A percentile compares a stretch with the other conserved stretches of the same genome.
Evolutionary conservation across 768 basidiomycete species (phyloP).

Genomic region (Pleurotus eryngii): DNA sequence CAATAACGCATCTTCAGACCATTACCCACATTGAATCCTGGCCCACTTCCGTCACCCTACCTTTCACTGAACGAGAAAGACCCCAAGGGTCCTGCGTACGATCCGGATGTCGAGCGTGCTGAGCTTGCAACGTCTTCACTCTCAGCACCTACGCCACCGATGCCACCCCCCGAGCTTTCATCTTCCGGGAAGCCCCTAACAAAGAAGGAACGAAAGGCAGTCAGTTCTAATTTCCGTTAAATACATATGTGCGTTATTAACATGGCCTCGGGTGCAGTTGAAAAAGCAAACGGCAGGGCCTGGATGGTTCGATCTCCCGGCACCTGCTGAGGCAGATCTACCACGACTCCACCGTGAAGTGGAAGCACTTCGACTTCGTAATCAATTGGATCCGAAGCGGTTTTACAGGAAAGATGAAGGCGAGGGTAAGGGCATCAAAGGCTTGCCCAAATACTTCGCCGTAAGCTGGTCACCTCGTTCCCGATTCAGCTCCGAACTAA

Average conservation of each 20-base stretch:
- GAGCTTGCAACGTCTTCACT: constrained; percentile 48
- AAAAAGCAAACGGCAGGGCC: constrained; percentile 72
- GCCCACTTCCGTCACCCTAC: constrained; percentile 60
- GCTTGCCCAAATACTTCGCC: constrained; percentile 87
- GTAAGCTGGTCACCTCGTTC: constrained; percentile 39
- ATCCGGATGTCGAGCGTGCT: constrained; percentile 57
- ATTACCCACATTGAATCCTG: constrained; percentile 65
- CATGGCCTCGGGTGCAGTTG: constrained; percentile 36
- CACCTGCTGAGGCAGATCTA: constrained; percentile 75
- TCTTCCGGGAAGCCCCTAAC: constrained; percentile 66
- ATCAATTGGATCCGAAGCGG: constrained; percentile 88
- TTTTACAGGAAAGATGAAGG: constrained; percentile 88
- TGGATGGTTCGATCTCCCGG: constrained; percentile 87
- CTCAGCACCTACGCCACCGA: constrained; percentile 55
- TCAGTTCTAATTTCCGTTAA: constrained; percentile 25
- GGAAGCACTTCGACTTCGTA: constrained; percentile 80
- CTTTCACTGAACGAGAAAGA: constrained; percentile 48
- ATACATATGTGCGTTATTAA: no score
- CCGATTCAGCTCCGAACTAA: constrained; percentile 1
- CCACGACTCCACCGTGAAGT: constrained; percentile 81
- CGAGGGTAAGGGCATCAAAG: constrained; percentile 81
- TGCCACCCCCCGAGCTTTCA: constrained; percentile 56
- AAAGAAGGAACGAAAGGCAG: constrained; percentile 70
- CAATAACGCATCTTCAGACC: constrained; percentile 31
- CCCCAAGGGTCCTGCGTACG: constrained; percentile 47